Conservation (phyloP, 306 rosid genomes). For the Pyrus communis region DNA sequence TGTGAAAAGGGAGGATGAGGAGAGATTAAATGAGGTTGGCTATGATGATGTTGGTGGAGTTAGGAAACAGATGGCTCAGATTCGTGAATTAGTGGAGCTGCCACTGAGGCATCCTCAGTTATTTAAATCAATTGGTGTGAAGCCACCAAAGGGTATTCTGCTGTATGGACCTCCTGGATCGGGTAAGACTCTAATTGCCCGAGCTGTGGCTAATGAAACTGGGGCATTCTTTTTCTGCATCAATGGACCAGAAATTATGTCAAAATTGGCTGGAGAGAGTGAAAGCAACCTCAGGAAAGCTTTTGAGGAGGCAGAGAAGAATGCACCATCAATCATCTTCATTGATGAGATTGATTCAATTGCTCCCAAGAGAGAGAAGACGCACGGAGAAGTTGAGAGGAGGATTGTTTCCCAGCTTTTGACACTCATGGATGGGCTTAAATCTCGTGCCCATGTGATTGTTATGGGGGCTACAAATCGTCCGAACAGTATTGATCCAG, state of each 20-base stretch:
- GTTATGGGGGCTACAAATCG: constrained; percentile 97
- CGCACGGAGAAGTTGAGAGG: constrained; percentile 96
- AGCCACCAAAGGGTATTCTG: constrained; percentile 94
- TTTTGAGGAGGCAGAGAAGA: constrained; percentile 98
- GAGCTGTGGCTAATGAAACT: constrained; percentile 96
- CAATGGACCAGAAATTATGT: constrained; percentile 96
- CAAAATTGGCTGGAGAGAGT: constrained; percentile 94
- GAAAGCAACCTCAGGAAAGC: constrained; percentile 97
- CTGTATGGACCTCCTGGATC: constrained; percentile 94
- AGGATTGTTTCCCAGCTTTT: constrained; percentile 94
- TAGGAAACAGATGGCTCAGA: constrained; percentile 96
- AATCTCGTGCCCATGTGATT: constrained; percentile 88
- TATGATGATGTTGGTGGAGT: constrained; percentile 98
- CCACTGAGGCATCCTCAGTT: constrained; percentile 96
- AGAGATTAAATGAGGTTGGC: constrained; percentile 91
- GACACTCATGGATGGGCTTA: constrained; percentile 96
- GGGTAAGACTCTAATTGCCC: constrained; percentile 84
- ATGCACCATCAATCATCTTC: constrained; percentile 95
- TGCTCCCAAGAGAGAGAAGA: constrained; percentile 96
- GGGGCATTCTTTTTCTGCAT: constrained; percentile 99
- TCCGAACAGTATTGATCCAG: constrained; percentile 95
- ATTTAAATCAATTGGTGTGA: constrained; percentile 89
- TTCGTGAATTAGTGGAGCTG: constrained; percentile 81
- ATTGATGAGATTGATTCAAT: constrained; percentile 94
- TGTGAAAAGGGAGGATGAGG: constrained; percentile 87